Conservation (phyloP, 2,329 filamentous ascomycete species). For the Aspergillus sp. region DNA sequence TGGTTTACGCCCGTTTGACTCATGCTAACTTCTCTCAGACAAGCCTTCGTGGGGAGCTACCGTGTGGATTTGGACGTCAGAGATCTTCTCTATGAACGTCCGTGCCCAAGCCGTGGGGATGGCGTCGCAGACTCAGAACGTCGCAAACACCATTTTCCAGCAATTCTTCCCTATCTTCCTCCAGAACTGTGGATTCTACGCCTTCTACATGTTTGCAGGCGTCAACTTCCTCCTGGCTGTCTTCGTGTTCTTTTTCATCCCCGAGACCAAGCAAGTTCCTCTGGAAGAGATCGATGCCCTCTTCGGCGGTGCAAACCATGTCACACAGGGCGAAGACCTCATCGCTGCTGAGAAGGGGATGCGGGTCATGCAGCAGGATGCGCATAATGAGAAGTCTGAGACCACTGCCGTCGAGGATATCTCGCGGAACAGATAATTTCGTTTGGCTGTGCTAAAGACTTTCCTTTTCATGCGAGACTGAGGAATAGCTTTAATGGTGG, state of each 20-base stretch:
- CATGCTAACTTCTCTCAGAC: slow-evolving; percentile 42
- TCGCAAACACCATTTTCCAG: slow-evolving; percentile 66
- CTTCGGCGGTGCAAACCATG: slow-evolving; percentile 39
- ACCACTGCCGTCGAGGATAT: slow-evolving; percentile 10
- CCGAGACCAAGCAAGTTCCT: slow-evolving; percentile 50
- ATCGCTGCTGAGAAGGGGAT: slow-evolving; percentile 25
- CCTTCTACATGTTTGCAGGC: slow-evolving; percentile 56
- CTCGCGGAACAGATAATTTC: neutral
- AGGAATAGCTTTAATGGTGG: no score
- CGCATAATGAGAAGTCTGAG: slow-evolving; percentile 10
- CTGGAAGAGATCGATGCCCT: slow-evolving; percentile 40
- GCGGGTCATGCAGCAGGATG: slow-evolving; percentile 12
- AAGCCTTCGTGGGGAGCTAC: slow-evolving; percentile 70
- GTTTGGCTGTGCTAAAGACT: no score
- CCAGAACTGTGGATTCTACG: slow-evolving; percentile 56
- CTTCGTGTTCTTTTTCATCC: slow-evolving; percentile 53
- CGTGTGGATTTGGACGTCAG: slow-evolving; percentile 69
- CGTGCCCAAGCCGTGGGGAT: slow-evolving; percentile 69
- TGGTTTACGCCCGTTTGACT: neutral
- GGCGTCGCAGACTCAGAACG: slow-evolving; percentile 61
- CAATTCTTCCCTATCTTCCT: slow-evolving; percentile 71
- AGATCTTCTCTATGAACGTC: slow-evolving; percentile 71
- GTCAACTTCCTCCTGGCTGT: slow-evolving; percentile 51
- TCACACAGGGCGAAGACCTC: slow-evolving; percentile 32
- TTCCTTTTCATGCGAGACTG: no score